Percentiles rank a stretch among this genome's conserved stretches.
Evolutionary conservation across 1,284 basidiomycete genomes (phyloP).

Genomic region (Nidula niveotomentosa): DNA sequence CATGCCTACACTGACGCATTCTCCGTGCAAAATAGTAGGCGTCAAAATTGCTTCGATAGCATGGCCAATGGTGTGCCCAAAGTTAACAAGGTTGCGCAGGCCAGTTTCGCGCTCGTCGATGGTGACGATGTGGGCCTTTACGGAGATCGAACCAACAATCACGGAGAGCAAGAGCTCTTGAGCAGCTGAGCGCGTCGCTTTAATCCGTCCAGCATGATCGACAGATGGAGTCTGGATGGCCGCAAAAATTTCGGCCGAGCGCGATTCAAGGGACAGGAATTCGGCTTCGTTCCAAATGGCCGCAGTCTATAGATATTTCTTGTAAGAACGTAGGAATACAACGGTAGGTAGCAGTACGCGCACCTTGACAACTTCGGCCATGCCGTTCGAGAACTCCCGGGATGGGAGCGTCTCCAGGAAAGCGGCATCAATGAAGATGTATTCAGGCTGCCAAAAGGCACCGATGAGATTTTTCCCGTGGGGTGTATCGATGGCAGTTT

Average conservation of each 20-base stretch:
- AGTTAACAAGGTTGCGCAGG: conserved; percentile 95
- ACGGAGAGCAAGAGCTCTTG: conserved; percentile 82
- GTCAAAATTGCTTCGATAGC: conserved; percentile 95
- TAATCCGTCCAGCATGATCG: conserved; percentile 60
- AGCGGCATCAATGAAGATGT: conserved; percentile 96
- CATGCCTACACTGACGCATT: conserved; percentile 93
- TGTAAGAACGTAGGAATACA: too few species aligned
- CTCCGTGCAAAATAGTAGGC: conserved; percentile 89
- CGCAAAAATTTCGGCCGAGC: conserved; percentile 79
- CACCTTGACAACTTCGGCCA: conserved; percentile 98
- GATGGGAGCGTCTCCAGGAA: conserved; percentile 93
- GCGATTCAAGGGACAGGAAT: conserved; percentile 85
- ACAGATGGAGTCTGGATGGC: conserved; percentile 78
- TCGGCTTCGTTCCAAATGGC: conserved; percentile 93
- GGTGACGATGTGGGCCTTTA: conserved; percentile 95
- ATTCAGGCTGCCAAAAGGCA: conserved; percentile 97
- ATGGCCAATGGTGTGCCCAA: conserved; percentile 95
- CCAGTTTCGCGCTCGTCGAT: conserved; percentile 95
- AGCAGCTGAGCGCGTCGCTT: conserved; percentile 68
- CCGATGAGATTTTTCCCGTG: conserved; percentile 97
- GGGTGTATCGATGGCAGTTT: conserved; percentile 97
- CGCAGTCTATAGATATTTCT: conserved; percentile 65
- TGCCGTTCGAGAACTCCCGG: conserved; percentile 96
- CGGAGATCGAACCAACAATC: conserved; percentile 85
- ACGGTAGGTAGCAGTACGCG: conserved; percentile 14